phyloP scores from a whole-genome alignment of 306 rosid species.

The Cercis canadensis region DNA sequence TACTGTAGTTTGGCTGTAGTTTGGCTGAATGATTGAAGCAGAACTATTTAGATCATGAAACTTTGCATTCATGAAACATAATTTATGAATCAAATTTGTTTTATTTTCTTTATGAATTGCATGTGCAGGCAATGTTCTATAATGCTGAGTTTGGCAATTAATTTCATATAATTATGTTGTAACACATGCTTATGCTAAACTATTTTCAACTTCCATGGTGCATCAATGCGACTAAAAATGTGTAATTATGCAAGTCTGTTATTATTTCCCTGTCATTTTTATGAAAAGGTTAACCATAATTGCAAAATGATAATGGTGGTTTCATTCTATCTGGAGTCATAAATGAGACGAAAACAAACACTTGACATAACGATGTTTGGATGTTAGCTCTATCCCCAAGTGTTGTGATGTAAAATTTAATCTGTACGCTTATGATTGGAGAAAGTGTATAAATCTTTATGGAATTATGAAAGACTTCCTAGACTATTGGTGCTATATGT shows the following conservation, averaged over 20 bases:
- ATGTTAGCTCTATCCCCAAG: too few relatives aligned
- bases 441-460: too few relatives aligned
- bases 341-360: too few relatives aligned
- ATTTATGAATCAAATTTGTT: not conserved
- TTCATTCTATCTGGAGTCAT: too few relatives aligned
- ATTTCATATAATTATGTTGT: not conserved
- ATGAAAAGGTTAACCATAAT: too few relatives aligned
- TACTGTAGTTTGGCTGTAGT: too few relatives aligned
- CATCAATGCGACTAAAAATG: not conserved
- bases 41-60: not conserved
- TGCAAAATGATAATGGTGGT: not conserved
- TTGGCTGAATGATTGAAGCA: not conserved
- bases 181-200: not conserved
- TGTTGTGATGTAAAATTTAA: too few relatives aligned
- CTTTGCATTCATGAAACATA: not conserved
- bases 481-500: too few relatives aligned
- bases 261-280: not conserved
- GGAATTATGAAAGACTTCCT: too few relatives aligned
- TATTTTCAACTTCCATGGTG: conserved; percentile 8
- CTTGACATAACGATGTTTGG: too few relatives aligned
- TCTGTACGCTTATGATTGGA: too few relatives aligned
- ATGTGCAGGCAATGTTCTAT: not conserved
- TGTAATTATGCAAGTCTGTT: not conserved
- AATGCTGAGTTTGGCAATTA: not conserved
- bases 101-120: not conserved